phyloP scores from a whole-genome alignment of 2,329 filamentous ascomycete species.

The Taxawa tesnikishii region DNA sequence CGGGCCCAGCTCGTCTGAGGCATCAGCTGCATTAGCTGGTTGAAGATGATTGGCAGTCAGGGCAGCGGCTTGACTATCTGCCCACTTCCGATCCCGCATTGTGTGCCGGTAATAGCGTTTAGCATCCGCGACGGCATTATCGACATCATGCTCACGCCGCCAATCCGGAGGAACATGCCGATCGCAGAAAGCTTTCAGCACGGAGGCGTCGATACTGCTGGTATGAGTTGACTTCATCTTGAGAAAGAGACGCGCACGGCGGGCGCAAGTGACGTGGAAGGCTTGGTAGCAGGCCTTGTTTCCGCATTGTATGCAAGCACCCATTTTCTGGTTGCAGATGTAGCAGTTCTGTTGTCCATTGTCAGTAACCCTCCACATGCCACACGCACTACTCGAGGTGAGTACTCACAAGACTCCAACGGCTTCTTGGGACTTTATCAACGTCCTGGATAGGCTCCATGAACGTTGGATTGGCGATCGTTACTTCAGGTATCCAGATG shows the following conservation, averaged over 20 bases:
- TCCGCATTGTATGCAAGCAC: conserved; percentile 93
- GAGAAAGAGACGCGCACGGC: conserved; percentile 73
- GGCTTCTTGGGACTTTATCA: conserved; percentile 87
- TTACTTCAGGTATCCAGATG: conserved; percentile 97
- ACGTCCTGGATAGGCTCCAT: conserved; percentile 98
- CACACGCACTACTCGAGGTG: too few species aligned
- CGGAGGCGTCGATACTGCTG: conserved; percentile 64
- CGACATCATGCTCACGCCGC: conserved; percentile 72
- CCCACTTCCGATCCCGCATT: conserved; percentile 86
- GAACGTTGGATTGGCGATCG: conserved; percentile 87
- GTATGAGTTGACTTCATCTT: conserved; percentile 94
- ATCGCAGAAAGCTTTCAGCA: conserved; percentile 91
- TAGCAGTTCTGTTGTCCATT: conserved; percentile 57
- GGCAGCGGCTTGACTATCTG: conserved; percentile 75
- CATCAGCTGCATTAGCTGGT: conserved; percentile 29
- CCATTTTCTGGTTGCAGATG: conserved; percentile 95
- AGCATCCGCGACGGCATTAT: conserved; percentile 66
- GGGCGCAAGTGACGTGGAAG: conserved; percentile 93
- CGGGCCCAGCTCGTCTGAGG: conserved; percentile 27
- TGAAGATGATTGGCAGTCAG: conserved; percentile 58
- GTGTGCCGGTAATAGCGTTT: conserved; percentile 81
- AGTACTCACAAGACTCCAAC: conserved; percentile 62
- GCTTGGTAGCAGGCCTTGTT: conserved; percentile 96
- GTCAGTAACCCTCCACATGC: neutral
- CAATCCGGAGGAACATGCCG: conserved; percentile 88